phyloP scores from a whole-genome alignment of 495 filamentous ascomycete genomes.

The Annulohypoxylon nitens region DNA sequence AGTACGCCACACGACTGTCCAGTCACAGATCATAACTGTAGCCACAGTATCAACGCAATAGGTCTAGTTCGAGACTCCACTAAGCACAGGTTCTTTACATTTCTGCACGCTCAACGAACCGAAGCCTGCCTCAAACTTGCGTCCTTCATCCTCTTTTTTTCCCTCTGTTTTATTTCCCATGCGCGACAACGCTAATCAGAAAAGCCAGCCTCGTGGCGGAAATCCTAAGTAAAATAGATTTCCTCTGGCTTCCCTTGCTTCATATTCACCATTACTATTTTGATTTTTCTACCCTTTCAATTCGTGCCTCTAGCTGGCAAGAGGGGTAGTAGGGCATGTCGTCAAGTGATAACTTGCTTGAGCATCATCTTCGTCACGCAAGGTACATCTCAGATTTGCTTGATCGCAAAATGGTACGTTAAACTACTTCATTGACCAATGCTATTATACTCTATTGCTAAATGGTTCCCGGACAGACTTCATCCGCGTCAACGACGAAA shows the following conservation, averaged over 20 bases:
- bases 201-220: conserved; percentile 30
- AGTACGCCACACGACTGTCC: not conserved
- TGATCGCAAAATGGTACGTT: conserved; percentile 46
- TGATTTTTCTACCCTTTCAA: not conserved
- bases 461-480: conserved; percentile 63
- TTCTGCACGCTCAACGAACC: conserved; percentile 2
- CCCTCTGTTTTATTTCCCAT: conserved; percentile 15
- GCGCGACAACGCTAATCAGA: conserved; percentile 12
- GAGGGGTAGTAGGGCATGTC: conserved; percentile 37
- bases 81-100: conserved; percentile 9
- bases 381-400: conserved; percentile 27
- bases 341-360: conserved; percentile 21
- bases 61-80: conserved; percentile 5
- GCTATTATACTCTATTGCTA: not conserved
- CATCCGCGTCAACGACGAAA: conserved; percentile 74
- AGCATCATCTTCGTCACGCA: conserved; percentile 26
- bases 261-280: not conserved
- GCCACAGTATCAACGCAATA: not conserved
- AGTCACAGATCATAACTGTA: not conserved
- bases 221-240: conserved; percentile 13
- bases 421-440: too few relatives aligned
- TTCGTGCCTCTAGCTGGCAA: not conserved
- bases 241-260: conserved; percentile 18
- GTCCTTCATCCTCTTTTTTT: conserved; percentile 11
- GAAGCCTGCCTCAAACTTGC: not conserved